Evolutionary conservation across 371 early-diverging fungal genomes (phyloP).

Genomic region (Mucor saturninus): DNA sequence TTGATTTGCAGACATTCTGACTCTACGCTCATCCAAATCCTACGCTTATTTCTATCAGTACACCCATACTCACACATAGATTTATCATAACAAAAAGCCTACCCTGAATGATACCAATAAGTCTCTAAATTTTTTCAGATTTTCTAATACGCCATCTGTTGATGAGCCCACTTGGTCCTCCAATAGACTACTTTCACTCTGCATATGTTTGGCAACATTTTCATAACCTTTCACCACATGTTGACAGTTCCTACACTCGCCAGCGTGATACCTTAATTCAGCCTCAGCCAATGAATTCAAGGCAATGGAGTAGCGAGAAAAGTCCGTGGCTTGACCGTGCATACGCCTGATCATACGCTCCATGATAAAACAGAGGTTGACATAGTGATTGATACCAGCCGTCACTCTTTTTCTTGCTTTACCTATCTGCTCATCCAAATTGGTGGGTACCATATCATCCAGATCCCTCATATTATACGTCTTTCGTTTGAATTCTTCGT

Average conservation of each 20-base stretch:
- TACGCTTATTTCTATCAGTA: neutral
- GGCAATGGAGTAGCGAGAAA: constrained; percentile 59
- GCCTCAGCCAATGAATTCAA: constrained; percentile 64
- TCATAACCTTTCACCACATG: constrained; percentile 63
- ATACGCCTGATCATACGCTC: constrained; percentile 69
- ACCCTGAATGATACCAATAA: constrained; percentile 68
- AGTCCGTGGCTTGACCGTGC: constrained; percentile 68
- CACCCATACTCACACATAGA: no score
- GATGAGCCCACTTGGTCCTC: constrained; percentile 58
- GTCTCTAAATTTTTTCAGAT: constrained; percentile 73
- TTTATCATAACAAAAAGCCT: neutral
- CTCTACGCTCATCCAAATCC: constrained; percentile 44
- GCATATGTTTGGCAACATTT: constrained; percentile 65
- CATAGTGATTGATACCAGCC: constrained; percentile 61
- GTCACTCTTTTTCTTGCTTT: constrained; percentile 57
- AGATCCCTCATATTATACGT: constrained; percentile 33
- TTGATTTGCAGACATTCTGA: constrained; percentile 39
- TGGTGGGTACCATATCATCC: constrained; percentile 45
- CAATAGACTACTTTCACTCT: constrained; percentile 53
- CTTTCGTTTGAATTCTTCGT: constrained; percentile 59
- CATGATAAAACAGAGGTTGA: constrained; percentile 67
- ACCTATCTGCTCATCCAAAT: constrained; percentile 60
- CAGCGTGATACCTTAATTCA: constrained; percentile 65
- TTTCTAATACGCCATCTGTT: constrained; percentile 64
- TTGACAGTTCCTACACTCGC: constrained; percentile 65